Evolutionary conservation across 1,139 yeast genomes (phyloP), one percentile per base, ranked within the genome.

Genomic region (Geotrichum histeridarum): DNA sequence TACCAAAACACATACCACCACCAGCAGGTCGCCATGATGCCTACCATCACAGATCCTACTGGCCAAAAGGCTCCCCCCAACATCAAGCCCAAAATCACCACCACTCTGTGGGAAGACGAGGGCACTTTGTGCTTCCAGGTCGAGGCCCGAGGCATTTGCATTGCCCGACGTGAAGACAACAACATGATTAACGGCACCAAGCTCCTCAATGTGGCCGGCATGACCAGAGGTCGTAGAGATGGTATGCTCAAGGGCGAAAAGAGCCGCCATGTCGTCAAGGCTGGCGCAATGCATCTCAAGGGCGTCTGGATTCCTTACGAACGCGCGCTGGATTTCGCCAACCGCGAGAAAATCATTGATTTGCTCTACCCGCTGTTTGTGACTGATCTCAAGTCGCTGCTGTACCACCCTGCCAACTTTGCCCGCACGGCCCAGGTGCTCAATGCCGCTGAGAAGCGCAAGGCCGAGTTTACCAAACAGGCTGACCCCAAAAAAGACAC

Each of bases 301-400:
- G 98, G 98, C 53, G 98, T 90, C 44, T 91, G 98, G 98, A 90
- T 91, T 61, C 97, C 98, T 0, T 90, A 89, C 69, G 97, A 90
- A 62, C 77, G 97, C 53, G 98, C 97, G 1, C 75, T 87, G 52
- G 86, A 88, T 31, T 86, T 91, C 82, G 96, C 97, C 36, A 90
- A 87, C 71, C 77, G 87, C 63, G 97, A 91, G 70, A 85, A 88
- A 48, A 89, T 91, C 59, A 89, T 86, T 42, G 96, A 90, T 67
- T 69, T 84, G 61, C 77, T 91, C 61, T 90, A 88, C 68, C 97
- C 97, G 1, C 76, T 90, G 58, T 89, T 90, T 70, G 95, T 88
- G 31, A 79, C 87, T 60, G 95, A 90, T 67, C 86, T 89, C 61
- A 86, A 86, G 65, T 84, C 83, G 39, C 80, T 86, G 53, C 83